Evolutionary conservation across 345 rosid species (phyloP).

Genomic region (Nephelium lappaceum): DNA sequence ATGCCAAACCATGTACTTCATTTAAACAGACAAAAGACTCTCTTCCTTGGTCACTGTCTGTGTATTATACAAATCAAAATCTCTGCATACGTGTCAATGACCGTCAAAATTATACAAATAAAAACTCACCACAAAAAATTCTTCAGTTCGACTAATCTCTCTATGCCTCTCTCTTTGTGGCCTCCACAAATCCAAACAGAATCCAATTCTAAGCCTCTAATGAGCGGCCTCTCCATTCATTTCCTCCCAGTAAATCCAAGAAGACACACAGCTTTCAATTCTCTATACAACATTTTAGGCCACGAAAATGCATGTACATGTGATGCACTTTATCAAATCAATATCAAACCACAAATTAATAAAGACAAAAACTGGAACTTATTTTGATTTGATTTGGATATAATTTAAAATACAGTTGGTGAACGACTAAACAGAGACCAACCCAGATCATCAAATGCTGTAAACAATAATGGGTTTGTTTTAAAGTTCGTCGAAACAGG

Average conservation of each 20-base stretch:
- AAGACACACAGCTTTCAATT: conserved; percentile 15
- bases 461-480: conserved; percentile 22
- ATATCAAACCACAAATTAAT: not conserved
- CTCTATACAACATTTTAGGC: conserved; percentile 3
- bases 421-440: conserved; percentile 13
- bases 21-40: conserved; percentile 23
- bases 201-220: conserved; percentile 21
- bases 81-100: not conserved
- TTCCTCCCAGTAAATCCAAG: no score
- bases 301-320: conserved; percentile 7
- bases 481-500: not conserved
- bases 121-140: conserved; percentile 32
- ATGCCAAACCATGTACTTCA: conserved; percentile 34
- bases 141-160: not conserved
- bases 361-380: not conserved
- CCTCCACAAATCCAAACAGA: conserved; percentile 27
- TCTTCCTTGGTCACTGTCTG: not conserved
- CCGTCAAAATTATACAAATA: not conserved
- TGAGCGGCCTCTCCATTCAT: not conserved
- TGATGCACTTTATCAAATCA: not conserved
- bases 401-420: not conserved
- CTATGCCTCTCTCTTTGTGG: not conserved
- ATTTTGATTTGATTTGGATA: not conserved
- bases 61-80: not conserved
- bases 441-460: conserved; percentile 30